Evolutionary conservation across 1,284 basidiomycete species (phyloP).

Genomic region (Tylopilus sp.): DNA sequence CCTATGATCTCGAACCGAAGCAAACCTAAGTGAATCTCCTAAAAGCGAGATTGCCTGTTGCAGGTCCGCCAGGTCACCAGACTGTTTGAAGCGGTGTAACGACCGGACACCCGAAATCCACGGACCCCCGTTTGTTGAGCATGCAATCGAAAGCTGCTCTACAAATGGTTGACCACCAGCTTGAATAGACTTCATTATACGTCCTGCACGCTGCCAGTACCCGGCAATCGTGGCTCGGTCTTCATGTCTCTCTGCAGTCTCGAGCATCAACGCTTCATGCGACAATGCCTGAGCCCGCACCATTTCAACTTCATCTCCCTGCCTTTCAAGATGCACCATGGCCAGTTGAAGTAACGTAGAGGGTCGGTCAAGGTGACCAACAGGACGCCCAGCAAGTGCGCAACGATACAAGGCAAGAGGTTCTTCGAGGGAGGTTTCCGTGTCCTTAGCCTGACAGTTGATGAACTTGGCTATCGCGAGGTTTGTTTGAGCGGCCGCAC

Average conservation of each 20-base stretch:
- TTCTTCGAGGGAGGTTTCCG: too few relatives aligned
- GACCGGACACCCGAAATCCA: not conserved
- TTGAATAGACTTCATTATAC: not conserved
- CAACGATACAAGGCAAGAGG: too few relatives aligned
- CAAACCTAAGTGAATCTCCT: not conserved
- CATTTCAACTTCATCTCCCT: not conserved
- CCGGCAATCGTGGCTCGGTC: too few relatives aligned
- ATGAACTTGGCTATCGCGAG: too few relatives aligned
- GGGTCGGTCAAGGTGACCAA: too few relatives aligned
- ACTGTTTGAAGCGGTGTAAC: not conserved
- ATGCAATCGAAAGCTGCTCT: not conserved
- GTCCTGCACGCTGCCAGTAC: not conserved
- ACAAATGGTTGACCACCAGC: not conserved
- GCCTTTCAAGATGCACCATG: not conserved
- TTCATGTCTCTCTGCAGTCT: too few relatives aligned
- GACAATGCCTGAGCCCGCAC: not conserved
- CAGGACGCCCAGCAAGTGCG: too few relatives aligned
- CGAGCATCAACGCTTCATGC: too few relatives aligned
- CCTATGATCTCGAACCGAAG: not conserved
- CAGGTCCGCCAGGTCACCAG: not conserved
- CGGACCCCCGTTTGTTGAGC: not conserved
- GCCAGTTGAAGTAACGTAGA: not conserved
- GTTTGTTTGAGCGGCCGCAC: too few relatives aligned
- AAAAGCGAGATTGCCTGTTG: not conserved
- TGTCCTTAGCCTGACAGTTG: too few relatives aligned